A percentile compares a stretch with the other conserved stretches of the same genome.
Conservation (phyloP, 176 grass and related monocot genomes). For the Juncus inflexus region DNA sequence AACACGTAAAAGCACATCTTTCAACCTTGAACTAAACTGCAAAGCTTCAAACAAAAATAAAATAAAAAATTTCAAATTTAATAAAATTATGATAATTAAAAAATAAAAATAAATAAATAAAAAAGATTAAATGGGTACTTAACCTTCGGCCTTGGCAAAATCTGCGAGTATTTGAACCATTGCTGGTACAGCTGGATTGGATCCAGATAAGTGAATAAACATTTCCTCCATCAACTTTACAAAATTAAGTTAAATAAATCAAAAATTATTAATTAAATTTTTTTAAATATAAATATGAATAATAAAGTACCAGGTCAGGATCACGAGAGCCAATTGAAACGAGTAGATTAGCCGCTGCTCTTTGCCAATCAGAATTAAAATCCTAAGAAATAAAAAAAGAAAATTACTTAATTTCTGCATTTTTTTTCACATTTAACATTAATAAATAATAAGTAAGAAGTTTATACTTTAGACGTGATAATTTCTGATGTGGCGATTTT, state of each 20-base stretch:
- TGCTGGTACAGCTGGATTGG: slow-evolving; percentile 80
- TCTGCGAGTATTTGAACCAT: slow-evolving; percentile 98
- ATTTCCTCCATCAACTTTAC: slow-evolving; percentile 90
- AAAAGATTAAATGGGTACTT: slow-evolving; percentile 30
- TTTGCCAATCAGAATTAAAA: slow-evolving; percentile 93
- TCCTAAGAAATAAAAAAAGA: slow-evolving; percentile 45
- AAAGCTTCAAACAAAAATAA: slow-evolving; percentile 64
- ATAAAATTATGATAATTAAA: slow-evolving; percentile 17
- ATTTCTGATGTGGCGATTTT: slow-evolving; percentile 85
- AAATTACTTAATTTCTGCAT: slow-evolving; percentile 1
- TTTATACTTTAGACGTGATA: slow-evolving; percentile 77
- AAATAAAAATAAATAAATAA: slow-evolving; percentile 25
- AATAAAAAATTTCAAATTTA: slow-evolving; percentile 47
- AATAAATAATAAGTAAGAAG: slow-evolving; percentile 6
- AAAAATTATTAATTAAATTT: slow-evolving; percentile 6
- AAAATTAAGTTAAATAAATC: slow-evolving; percentile 14
- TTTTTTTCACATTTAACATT: slow-evolving; percentile 19
- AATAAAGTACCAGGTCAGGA: slow-evolving; percentile 72
- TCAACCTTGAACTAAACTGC: slow-evolving; percentile 87
- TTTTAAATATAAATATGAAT: neutral
- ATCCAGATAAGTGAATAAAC: slow-evolving; percentile 91
- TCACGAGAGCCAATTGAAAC: slow-evolving; percentile 85
- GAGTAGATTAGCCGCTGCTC: slow-evolving; percentile 76
- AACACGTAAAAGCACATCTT: slow-evolving; percentile 89
- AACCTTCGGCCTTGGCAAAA: slow-evolving; percentile 83